Base-by-base conservation (phyloP, 805 yeast species). In the Kazachstania martiniae region DNA sequence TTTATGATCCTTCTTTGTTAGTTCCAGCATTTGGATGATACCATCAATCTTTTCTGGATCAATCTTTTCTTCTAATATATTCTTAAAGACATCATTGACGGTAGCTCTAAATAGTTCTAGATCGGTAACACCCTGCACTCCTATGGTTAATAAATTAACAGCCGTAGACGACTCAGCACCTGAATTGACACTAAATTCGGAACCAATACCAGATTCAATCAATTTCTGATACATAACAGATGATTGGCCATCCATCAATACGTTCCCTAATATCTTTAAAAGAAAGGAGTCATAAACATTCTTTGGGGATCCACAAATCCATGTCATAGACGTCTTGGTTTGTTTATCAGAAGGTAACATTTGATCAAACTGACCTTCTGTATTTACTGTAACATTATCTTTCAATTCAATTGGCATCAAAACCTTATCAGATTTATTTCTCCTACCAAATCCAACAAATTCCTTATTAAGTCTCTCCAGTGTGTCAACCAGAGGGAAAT, bases 161-260 rank as follows among this genome's bases (percentile, higher is more conserved):
- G 83, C 77, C 3, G 95, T 81, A 32, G 83, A 74, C 2, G 81
- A 68, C 37, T 89, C 96, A 34, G 84, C 63, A 1, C 98, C 98
- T 0, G 94, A 66, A 50, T 91, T 91, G 4, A 85, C 81, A 1
- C 89, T 63, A 49, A 77, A 91, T 42, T 91, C 96, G 32, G 82
- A 72, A 26, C 91, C 97, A 21, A 77, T 51, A 1, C 89, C 91
- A 1, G 80, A 59, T 53, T 91, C 98, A 34, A 91, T 80, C 34
- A 91, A 62, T n/a, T 72, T 72, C 55, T 86, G 84, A 56, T 87
- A 84, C 34, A 91, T 65, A 5, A 94, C 89, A 5, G 97, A 79
- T 9, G 91, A 80, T 49, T 89, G 97, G 2, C 97, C 97, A 51
- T 84, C 95, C 42, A 78, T 71, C 21, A 91, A 62, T 32, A 91